These are phyloP conservation scores for Astraeus odoratus DNA, from an alignment of 768 basidiomycete genomes.

Conservation along the genomic window DNA sequence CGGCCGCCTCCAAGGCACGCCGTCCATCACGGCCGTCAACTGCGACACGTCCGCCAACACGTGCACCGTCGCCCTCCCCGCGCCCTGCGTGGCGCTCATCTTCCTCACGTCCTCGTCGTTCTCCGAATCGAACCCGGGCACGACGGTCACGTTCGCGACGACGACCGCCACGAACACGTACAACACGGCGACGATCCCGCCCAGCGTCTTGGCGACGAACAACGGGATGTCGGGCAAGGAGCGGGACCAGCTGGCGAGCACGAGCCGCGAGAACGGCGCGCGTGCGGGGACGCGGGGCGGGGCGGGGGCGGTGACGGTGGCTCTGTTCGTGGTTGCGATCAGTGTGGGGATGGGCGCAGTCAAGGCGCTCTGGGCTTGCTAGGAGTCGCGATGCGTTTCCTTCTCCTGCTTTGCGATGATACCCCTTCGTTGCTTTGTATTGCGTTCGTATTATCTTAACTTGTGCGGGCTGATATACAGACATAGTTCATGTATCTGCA, in stretches of 20 bases:
- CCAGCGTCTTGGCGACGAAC: slow-evolving; percentile 30
- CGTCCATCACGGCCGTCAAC: slow-evolving; percentile 11
- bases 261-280: slow-evolving; percentile 9
- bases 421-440: no score
- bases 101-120: slow-evolving; percentile 12
- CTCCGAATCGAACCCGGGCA: slow-evolving; percentile 6
- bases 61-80: slow-evolving; percentile 21
- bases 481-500: no score
- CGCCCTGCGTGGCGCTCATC: slow-evolving; percentile 23
- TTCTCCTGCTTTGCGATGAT: no score
- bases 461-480: no score
- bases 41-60: slow-evolving; percentile 14
- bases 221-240: slow-evolving; percentile 31
- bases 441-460: no score
- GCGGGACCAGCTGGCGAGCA: slow-evolving; percentile 16
- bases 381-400: no score
- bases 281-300: neutral
- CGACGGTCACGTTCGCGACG: slow-evolving; percentile 22
- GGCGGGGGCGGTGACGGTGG: no score
- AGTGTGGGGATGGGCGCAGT: neutral
- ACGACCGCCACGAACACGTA: slow-evolving; percentile 26
- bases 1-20: slow-evolving; percentile 16
- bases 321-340: neutral
- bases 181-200: slow-evolving; percentile 29
- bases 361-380: neutral